Evolutionary conservation across 495 filamentous ascomycete genomes (phyloP), one percentile per base, ranked within the genome.

Genomic region (Neurospora sp.): DNA sequence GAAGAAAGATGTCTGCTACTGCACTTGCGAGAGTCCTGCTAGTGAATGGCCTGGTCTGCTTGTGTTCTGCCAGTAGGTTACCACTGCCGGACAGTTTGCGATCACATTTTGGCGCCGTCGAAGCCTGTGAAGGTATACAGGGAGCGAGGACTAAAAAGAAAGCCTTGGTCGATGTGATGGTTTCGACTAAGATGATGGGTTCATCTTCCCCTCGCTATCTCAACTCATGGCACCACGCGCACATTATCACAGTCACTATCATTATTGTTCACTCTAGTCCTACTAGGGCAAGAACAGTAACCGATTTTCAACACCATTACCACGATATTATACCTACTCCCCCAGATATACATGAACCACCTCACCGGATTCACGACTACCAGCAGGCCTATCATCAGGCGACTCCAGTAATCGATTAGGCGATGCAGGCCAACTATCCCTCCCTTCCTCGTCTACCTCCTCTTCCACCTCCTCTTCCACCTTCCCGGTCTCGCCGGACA

Each of bases 1-100:
- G 84, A 85, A 85, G 83, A 83, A 81, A 69, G 2, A 31, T 44
- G 8, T n/a, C 7, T 44, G 41, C 41, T 16, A 44, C 20, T 35
- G 31, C 2, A 35, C 22, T 4, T 40, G 40, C 40, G 38, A 39
- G 38, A 0, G 38, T 39, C 38, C 38, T 39, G 38, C 38, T 39
- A 39, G 38, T 39, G 38, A 39, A 39, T 39, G 9, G 8, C 9
- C 38, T 39, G 38, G 38, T 39, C 38, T 39, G 38, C 8, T 39
- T 39, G 8, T 39, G 38, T 10, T 39, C 38, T 39, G 38, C 38
- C 8, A 39, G 38, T 39, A 9, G 38, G 38, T 39, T 9, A 9
- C 38, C 38, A 37, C 35, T 37, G 35, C 35, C 38, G 40, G 40
- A 41, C 40, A 41, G 41, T 44, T 44, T 44, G 41, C 41, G 16